Evolutionary conservation across 371 early-diverging fungal genomes (phyloP).

Genomic region (Funneliformis caledonium): DNA sequence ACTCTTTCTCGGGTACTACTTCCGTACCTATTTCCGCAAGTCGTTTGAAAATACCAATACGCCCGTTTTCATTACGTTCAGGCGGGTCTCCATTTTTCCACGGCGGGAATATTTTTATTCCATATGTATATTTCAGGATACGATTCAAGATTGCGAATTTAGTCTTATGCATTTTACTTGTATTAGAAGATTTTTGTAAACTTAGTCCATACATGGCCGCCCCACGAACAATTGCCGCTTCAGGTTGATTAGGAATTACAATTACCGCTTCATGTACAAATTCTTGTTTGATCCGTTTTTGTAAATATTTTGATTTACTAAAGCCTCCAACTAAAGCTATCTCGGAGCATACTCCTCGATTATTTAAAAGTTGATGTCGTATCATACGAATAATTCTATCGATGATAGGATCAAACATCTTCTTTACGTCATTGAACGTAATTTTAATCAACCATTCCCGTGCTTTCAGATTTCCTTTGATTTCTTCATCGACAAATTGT

Average conservation of each 20-base stretch:
- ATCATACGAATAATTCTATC: slow-evolving; percentile 51
- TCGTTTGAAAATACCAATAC: background rate
- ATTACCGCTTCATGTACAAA: slow-evolving; percentile 44
- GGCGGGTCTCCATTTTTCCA: slow-evolving; percentile 19
- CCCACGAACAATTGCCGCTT: background rate
- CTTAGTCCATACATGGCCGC: slow-evolving; percentile 48
- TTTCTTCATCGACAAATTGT: slow-evolving; percentile 53
- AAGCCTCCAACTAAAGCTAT: slow-evolving; percentile 60
- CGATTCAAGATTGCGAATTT: no score
- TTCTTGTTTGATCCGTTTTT: slow-evolving; percentile 46
- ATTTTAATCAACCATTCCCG: slow-evolving; percentile 44
- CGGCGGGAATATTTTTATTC: slow-evolving; percentile 13
- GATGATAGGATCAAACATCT: slow-evolving; percentile 51
- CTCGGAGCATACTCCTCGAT: slow-evolving; percentile 52
- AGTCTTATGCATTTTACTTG: no score
- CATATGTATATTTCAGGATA: slow-evolving; percentile 14
- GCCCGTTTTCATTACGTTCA: background rate
- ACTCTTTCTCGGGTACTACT: slow-evolving; percentile 2
- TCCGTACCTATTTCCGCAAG: background rate
- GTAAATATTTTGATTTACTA: slow-evolving; percentile 49
- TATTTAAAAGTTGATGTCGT: slow-evolving; percentile 56
- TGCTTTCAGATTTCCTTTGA: slow-evolving; percentile 37
- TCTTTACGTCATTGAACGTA: slow-evolving; percentile 43
- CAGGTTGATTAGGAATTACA: background rate
- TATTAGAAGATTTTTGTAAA: background rate